Evolutionary conservation across 305 asterid species (phyloP), one percentile per base, ranked within the genome.

Genomic region (Fraxinus xanthoxyloides): DNA sequence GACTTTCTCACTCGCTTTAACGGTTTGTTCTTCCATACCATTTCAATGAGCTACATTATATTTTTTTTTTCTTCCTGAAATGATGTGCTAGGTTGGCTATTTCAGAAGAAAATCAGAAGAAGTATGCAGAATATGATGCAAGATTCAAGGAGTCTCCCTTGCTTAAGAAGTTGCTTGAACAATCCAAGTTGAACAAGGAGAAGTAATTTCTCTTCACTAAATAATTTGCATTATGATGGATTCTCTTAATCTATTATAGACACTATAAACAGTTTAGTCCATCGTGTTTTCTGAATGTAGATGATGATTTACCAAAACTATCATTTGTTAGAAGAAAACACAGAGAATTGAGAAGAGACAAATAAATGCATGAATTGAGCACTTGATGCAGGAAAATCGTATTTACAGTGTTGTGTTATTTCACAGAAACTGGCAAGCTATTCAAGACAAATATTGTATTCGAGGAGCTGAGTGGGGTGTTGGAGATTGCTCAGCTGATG

Each of bases 401-500:
- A 10, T 67, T 26, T 28, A 24, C 19, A 24, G 23, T 72, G 9
- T 59, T 30, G 73, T 48, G 6, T 15, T 61, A 19, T 72, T 51
- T 72, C 83, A 56, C 91, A 95, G 99, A 86, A 95, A 95, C 86
- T 80, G 82, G 67, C 97, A 86, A 81, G 80, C 86, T 38, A 90
- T 84, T 80, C 85, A 81, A 26, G 98, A 95, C 87, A 94, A 95
- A 78, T 95, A 95, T 77, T 95, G 98, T 89, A 28, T 92, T 73
- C 88, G 99, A 8, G 98, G 99, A 84, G 99, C 99, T 65, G 99
- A 94, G 79, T 95, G 98, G 99, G 99, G 99, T 69, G 93, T 95
- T 5, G 99, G 99, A 81, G 99, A 95, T 87, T 94, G 99, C 85
- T 95, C 98, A 0, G 88, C 98, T 10, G 96, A 87, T 0, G 97